phyloP scores from a whole-genome alignment of 2,329 filamentous ascomycete species.

The Hymenoscyphus linearis region DNA sequence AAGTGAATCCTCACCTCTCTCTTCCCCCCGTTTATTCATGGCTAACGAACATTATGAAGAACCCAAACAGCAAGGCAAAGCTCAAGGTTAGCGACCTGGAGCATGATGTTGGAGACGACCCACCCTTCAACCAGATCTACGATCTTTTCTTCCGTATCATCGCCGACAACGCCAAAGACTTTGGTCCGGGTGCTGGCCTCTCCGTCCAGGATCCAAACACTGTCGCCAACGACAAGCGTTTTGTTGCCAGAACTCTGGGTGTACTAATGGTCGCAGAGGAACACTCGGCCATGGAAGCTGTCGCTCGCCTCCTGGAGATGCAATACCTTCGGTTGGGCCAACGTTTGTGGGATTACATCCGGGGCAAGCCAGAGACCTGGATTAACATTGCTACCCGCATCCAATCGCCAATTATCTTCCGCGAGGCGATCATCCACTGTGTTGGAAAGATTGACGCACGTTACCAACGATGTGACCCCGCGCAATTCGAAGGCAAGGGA shows the following conservation, averaged over 20 bases:
- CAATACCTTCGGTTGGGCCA: slow-evolving; percentile 24
- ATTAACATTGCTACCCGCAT: slow-evolving; percentile 23
- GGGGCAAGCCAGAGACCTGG: slow-evolving; percentile 20
- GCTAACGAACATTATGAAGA: neutral
- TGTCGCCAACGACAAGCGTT: neutral
- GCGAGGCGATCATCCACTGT: slow-evolving; percentile 27
- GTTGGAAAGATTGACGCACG: slow-evolving; percentile 20
- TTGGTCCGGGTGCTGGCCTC: slow-evolving; percentile 16
- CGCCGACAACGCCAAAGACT: neutral
- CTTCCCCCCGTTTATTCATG: neutral
- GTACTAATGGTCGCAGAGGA: slow-evolving; percentile 24
- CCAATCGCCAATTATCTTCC: slow-evolving; percentile 27
- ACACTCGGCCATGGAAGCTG: slow-evolving; percentile 13
- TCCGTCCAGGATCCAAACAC: slow-evolving; percentile 16
- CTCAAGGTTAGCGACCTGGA: neutral
- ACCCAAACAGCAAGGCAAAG: neutral
- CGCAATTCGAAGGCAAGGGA: slow-evolving; percentile 7
- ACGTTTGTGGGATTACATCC: slow-evolving; percentile 25
- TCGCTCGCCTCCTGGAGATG: slow-evolving; percentile 22
- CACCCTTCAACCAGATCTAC: slow-evolving; percentile 19
- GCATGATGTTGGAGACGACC: slow-evolving; percentile 3
- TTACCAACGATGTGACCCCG: slow-evolving; percentile 11
- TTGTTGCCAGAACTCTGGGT: slow-evolving; percentile 18
- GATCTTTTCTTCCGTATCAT: slow-evolving; percentile 27
- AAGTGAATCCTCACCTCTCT: slow-evolving; percentile 9